Percentiles rank a stretch among this genome's conserved stretches.
Evolutionary conservation across 805 yeast genomes (phyloP).

Genomic region (Lipomyces yamadae): DNA sequence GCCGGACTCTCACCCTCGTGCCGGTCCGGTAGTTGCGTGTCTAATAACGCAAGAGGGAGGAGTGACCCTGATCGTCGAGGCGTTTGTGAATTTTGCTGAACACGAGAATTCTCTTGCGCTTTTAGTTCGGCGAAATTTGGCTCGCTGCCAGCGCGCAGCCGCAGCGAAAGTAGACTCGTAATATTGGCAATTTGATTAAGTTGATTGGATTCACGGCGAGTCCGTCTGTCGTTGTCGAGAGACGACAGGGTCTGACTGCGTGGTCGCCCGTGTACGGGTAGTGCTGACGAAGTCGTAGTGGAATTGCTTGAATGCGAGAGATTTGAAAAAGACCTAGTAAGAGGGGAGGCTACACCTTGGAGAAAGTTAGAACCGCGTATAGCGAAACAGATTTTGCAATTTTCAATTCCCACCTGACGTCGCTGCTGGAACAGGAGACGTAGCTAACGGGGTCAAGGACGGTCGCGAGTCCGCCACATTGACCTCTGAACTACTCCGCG

Average conservation of each 20-base stretch:
- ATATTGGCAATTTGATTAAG: constrained; percentile 21
- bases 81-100: constrained; percentile 6
- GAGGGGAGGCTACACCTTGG: constrained; percentile 24
- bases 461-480: constrained; percentile 6
- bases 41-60: constrained; percentile 24
- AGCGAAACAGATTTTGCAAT: background rate
- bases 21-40: constrained; percentile 31
- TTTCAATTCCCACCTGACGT: background rate
- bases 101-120: background rate
- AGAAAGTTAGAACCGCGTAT: background rate
- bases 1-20: constrained; percentile 44
- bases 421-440: constrained; percentile 12
- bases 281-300: constrained; percentile 4
- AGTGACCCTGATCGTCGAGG: constrained; percentile 11
- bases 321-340: constrained; percentile 26
- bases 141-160: constrained; percentile 32
- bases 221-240: constrained; percentile 23
- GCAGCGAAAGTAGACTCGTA: constrained; percentile 24
- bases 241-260: constrained; percentile 35
- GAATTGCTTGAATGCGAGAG: constrained; percentile 19
- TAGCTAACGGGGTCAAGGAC: constrained; percentile 19
- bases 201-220: constrained; percentile 8
- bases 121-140: constrained; percentile 29
- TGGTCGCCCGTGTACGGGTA: constrained; percentile 10
- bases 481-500: constrained; percentile 25